These are phyloP conservation scores for Diaporthe destruens DNA, from an alignment of 2,329 filamentous ascomycete species.

Conservation along the genomic window DNA sequence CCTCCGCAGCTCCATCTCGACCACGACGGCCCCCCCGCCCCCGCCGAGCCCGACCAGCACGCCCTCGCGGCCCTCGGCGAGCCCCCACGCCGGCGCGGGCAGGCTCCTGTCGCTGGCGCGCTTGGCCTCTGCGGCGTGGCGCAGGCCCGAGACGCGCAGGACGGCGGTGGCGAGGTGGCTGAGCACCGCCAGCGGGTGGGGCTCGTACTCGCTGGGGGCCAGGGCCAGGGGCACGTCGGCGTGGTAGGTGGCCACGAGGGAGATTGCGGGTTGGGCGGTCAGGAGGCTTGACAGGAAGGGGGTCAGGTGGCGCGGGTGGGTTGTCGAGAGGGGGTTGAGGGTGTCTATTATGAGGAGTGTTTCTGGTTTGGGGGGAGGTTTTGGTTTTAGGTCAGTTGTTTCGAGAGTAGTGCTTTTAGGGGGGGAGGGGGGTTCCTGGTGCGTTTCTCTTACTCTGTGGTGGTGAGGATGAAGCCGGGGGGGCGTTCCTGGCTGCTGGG, in stretches of 20 bases:
- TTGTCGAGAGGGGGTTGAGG: conserved; percentile 74
- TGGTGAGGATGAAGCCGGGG: conserved; percentile 62
- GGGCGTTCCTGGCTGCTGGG: conserved; percentile 51
- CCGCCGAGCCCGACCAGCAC: conserved; percentile 74
- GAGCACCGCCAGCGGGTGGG: conserved; percentile 78
- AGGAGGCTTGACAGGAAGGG: conserved; percentile 78
- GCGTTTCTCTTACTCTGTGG: conserved; percentile 31
- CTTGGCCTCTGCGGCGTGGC: conserved; percentile 80
- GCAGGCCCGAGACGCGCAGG: conserved; percentile 78
- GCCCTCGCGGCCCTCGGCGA: conserved; percentile 83
- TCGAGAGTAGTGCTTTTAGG: no score
- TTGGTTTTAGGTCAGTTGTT: conserved; percentile 41
- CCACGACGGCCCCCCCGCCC: conserved; percentile 67
- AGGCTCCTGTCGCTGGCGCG: conserved; percentile 82
- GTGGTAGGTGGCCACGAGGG: conserved; percentile 86
- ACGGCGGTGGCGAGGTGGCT: conserved; percentile 91
- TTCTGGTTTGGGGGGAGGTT: conserved; percentile 60
- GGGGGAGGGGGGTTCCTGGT: no score
- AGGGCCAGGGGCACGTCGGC: conserved; percentile 76
- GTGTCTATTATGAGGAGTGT: conserved; percentile 84
- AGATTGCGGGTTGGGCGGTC: conserved; percentile 70
- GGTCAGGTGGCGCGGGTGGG: conserved; percentile 69
- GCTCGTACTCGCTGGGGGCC: conserved; percentile 70
- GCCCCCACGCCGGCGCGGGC: conserved; percentile 81
- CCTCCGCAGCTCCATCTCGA: conserved; percentile 88